Base-by-base conservation (phyloP, 2,329 filamentous ascomycete species). In the Hortaea sp. region DNA sequence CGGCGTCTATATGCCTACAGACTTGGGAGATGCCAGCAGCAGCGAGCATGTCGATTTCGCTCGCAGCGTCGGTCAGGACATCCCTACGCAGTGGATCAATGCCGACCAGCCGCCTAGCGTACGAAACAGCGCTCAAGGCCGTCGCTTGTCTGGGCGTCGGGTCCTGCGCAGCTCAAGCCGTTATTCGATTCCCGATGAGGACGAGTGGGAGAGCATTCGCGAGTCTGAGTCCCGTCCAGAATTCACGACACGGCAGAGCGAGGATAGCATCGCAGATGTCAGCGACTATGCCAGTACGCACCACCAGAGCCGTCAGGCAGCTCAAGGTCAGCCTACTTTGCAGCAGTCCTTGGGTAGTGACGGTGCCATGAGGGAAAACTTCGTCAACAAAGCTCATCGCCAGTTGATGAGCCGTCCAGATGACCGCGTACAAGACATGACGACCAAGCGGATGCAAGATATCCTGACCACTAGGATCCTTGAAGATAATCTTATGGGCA, bases 191-290 rank as follows among this genome's bases (percentile, higher is more conserved):
- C 20, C 20, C 20, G 20, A 20, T 20, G 20, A 20, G 2, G 20
- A 20, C 20, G 20, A 20, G 20, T 20, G 20, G 20, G 28, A 37
- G 52, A 49, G 49, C 28, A 54, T 45, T 7, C 38, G 44, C 37
- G 46, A 44, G 34, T 38, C 39, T 7, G 48, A 49, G 4, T 52
- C 49, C 41, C 46, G 47, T 5, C n/a, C 42, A 10, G 44, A 49
- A 6, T 32, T 32, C 10, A 30, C 40, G 5, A 35, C 42, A 20
- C 48, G 51, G 9, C 43, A 48, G 27, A 58, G 51, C 35, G 28
- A 39, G 4, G 47, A 48, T 7, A 57, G 52, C 34, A 53, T 57
- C 43, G 58, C 57, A 12, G 47, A 60, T 34, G 55, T 53, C n/a
- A 60, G 57, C 40, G 46, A 49, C 13, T 43, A 45, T 29, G 48